phyloP scores from a whole-genome alignment of 2,329 filamentous ascomycete species.

The Colletotrichum liriopes region DNA sequence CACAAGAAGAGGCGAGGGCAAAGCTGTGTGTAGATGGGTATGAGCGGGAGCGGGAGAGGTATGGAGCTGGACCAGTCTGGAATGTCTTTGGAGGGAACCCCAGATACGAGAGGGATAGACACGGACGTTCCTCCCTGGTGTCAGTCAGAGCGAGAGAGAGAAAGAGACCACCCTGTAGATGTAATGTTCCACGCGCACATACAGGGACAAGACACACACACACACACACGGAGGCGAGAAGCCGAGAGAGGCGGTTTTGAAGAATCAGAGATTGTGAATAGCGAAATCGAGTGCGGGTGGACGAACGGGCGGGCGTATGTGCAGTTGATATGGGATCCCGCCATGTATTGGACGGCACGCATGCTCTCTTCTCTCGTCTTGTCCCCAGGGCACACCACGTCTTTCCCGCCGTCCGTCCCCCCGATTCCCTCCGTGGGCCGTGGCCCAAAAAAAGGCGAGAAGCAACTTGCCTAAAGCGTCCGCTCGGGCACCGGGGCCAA shows the following conservation, averaged over 20 bases:
- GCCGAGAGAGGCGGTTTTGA: not conserved
- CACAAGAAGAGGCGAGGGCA: slow-evolving; percentile 10
- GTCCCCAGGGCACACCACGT: not conserved
- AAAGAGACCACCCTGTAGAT: not conserved
- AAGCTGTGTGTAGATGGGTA: slow-evolving; percentile 18
- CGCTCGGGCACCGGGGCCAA: not conserved
- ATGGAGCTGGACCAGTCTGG: slow-evolving; percentile 29
- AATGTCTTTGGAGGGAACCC: slow-evolving; percentile 39
- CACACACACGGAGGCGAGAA: not conserved
- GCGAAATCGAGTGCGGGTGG: not conserved
- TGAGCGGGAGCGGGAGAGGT: slow-evolving; percentile 20
- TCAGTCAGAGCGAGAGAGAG: slow-evolving; percentile 14
- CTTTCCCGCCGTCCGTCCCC: slow-evolving; percentile 32
- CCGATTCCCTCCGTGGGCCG: slow-evolving; percentile 35
- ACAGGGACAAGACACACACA: not conserved
- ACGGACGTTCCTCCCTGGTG: slow-evolving; percentile 41
- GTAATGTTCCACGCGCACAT: slow-evolving; percentile 13
- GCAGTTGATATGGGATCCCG: slow-evolving; percentile 5
- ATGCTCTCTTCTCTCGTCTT: not conserved
- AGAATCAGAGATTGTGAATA: not conserved
- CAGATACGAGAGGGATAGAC: slow-evolving; percentile 42
- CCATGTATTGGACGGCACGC: slow-evolving; percentile 1
- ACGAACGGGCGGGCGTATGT: not conserved
- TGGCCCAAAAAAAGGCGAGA: slow-evolving; percentile 9
- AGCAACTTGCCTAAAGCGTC: slow-evolving; percentile 23